Conservation (phyloP, 768 basidiomycete species). For the Crassisporium funariophilum region DNA sequence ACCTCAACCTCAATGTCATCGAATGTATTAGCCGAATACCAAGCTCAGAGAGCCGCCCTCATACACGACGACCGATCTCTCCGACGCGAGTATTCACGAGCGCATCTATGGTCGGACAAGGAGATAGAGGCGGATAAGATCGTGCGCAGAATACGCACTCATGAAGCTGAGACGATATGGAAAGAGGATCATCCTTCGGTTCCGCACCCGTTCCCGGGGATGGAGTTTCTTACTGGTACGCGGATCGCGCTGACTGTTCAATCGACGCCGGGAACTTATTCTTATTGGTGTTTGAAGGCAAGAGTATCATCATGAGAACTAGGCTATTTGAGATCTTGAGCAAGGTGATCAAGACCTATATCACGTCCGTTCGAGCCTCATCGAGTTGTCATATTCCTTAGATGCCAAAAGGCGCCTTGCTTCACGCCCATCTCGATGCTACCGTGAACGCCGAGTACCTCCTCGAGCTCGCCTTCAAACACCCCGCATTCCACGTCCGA, state of each 20-base stretch:
- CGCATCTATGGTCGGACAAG: conserved; percentile 28
- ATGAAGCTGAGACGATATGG: conserved; percentile 65
- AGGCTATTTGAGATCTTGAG: conserved; percentile 60
- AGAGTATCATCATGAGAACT: conserved; percentile 59
- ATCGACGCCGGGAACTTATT: too few relatives aligned
- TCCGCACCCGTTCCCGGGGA: conserved; percentile 72
- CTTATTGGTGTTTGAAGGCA: conserved; percentile 37
- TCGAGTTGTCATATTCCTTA: too few relatives aligned
- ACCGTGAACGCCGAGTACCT: conserved; percentile 59
- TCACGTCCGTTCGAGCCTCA: too few relatives aligned
- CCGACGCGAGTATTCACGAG: conserved; percentile 47
- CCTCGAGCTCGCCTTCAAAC: conserved; percentile 53
- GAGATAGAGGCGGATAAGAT: conserved; percentile 60
- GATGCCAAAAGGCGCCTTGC: conserved; percentile 82
- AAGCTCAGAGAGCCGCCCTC: conserved; percentile 33
- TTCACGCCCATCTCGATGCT: conserved; percentile 78
- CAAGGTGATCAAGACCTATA: conserved; percentile 43
- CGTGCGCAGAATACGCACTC: conserved; percentile 53
- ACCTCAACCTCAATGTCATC: neutral
- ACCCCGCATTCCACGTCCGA: conserved; percentile 65
- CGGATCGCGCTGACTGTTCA: too few relatives aligned
- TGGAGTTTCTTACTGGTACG: conserved; percentile 75
- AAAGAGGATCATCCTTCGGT: conserved; percentile 49
- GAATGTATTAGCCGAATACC: conserved; percentile 29
- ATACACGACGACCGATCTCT: conserved; percentile 49